These are phyloP conservation scores for Phytopythium ostracodes DNA, from an alignment of 352 stramenopile species.

Conservation along the genomic window DNA sequence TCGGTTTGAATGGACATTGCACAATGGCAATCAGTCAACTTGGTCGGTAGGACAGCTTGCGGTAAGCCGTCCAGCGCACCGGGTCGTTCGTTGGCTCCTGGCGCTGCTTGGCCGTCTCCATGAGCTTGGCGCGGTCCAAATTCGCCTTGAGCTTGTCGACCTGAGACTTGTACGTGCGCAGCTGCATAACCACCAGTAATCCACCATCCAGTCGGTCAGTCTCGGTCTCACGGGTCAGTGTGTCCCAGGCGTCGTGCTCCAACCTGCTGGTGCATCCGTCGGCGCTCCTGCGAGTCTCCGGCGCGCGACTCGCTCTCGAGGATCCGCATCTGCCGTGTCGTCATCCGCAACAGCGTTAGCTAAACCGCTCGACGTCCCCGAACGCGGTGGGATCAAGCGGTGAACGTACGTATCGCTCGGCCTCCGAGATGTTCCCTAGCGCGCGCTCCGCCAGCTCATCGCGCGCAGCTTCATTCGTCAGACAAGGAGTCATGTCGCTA, in stretches of 20 bases:
- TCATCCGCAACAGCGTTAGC: neutral
- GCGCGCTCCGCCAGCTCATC: constrained; percentile 49
- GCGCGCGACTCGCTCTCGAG: constrained; percentile 79
- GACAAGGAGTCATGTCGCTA: constrained; percentile 3
- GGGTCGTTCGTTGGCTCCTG: constrained; percentile 34
- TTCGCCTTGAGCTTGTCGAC: constrained; percentile 86
- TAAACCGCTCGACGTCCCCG: neutral
- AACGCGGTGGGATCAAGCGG: neutral
- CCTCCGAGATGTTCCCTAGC: constrained; percentile 68
- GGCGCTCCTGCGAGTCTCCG: constrained; percentile 71
- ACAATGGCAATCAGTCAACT: neutral
- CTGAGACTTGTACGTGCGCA: constrained; percentile 80
- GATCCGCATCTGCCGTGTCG: constrained; percentile 51
- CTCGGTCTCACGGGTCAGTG: neutral
- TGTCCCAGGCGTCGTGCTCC: neutral
- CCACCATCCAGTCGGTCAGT: neutral
- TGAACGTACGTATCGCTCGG: constrained; percentile 61
- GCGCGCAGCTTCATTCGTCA: constrained; percentile 24
- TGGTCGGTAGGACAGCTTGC: too few species aligned
- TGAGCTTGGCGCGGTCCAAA: constrained; percentile 70
- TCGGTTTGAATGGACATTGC: neutral
- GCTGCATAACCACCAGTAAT: constrained; percentile 11
- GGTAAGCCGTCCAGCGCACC: neutral
- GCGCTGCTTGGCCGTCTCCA: constrained; percentile 68
- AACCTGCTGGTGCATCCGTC: constrained; percentile 79